Percentiles rank a stretch among this genome's conserved stretches.
These are phyloP conservation scores for Miamiensis avidus DNA, from an alignment of 169 alveolate species.

Conservation along the genomic window DNA sequence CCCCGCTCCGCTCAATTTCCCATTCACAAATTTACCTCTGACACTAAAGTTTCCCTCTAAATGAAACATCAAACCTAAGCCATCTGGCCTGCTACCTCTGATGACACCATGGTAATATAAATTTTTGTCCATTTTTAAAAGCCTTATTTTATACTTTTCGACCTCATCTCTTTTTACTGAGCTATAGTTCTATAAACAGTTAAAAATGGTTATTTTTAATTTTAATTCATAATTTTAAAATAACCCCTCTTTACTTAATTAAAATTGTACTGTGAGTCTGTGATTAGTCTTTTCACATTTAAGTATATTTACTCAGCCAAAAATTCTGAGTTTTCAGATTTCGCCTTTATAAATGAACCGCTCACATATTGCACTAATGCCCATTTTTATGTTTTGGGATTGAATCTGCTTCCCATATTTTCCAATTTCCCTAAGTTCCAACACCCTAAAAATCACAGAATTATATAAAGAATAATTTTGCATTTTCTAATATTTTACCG, in stretches of 20 bases:
- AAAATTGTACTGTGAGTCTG: no score
- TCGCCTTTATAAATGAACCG: neutral
- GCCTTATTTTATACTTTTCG: conserved; percentile 2
- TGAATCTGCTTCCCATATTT: neutral
- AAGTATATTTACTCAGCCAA: neutral
- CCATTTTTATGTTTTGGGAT: neutral
- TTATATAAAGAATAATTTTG: no score
- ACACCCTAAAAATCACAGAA: no score
- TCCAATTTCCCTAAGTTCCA: neutral
- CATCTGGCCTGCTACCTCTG: conserved; percentile 23
- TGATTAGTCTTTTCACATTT: neutral
- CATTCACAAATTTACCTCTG: conserved; percentile 18
- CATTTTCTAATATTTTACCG: neutral
- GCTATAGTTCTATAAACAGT: conserved; percentile 1
- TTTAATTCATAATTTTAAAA: no score
- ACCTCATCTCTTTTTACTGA: neutral
- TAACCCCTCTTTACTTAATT: neutral
- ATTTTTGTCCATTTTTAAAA: conserved; percentile 6
- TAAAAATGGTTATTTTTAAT: neutral
- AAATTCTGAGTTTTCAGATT: no score
- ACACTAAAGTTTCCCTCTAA: neutral
- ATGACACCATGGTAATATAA: conserved; percentile 19
- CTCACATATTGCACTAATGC: neutral
- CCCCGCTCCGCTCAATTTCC: conserved; percentile 9
- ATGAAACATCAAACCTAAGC: conserved; percentile 6